These are phyloP conservation scores for Vachellia pachyceras DNA, from an alignment of 306 rosid species.

Conservation along the genomic window DNA sequence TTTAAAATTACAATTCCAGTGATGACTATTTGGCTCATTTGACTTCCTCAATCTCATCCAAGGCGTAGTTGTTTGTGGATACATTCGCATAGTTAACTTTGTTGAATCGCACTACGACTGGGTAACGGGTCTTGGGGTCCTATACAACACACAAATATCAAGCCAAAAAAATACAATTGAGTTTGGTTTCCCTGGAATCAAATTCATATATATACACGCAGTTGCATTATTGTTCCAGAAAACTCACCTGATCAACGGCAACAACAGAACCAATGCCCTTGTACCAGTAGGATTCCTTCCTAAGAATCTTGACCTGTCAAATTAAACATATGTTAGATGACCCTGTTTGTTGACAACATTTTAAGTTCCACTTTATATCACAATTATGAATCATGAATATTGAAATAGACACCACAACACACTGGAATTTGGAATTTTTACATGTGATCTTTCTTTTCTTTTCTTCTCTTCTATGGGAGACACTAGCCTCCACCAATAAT, in stretches of 20 bases:
- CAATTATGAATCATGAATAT: not conserved
- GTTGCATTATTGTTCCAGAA: not conserved
- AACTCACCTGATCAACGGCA: conserved; percentile 76
- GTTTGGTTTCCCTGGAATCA: not conserved
- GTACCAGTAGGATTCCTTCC: conserved; percentile 85
- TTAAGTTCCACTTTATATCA: not conserved
- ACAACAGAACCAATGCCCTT: conserved; percentile 74
- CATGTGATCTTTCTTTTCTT: not conserved
- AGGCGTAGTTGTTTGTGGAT: conserved; percentile 80
- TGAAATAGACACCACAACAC: not conserved
- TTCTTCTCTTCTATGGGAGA: not conserved
- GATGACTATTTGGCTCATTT: conserved; percentile 44
- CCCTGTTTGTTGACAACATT: not conserved
- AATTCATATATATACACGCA: not conserved
- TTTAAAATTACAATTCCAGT: conserved; percentile 38
- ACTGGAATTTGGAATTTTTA: not conserved
- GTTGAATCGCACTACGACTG: conserved; percentile 79
- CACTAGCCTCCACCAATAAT: not conserved
- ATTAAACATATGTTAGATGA: not conserved
- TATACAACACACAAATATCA: conserved; percentile 30
- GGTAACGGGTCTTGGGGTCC: conserved; percentile 77
- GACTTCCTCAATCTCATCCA: conserved; percentile 77
- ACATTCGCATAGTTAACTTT: conserved; percentile 79
- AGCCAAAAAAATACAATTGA: not conserved
- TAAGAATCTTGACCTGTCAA: conserved; percentile 73